Evolutionary conservation across 371 early-diverging fungal species (phyloP), one percentile per base, ranked within the genome.

Genomic region (Phascolomyces articulosus): DNA sequence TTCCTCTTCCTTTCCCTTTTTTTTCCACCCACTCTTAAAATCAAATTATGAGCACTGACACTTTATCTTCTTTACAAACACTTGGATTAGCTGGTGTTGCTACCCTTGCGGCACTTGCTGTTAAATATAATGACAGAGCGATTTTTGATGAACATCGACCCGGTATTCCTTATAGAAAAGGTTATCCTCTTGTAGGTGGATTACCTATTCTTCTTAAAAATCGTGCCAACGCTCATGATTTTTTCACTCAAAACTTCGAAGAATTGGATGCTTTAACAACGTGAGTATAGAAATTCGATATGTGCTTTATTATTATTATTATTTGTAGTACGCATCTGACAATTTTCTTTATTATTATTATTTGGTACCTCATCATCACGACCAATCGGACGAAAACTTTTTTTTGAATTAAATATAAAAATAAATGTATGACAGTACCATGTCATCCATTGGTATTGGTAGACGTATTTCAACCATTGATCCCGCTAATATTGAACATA

Each of bases 111-210:
- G 48, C 60, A 4, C 54, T 79, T 4, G 38, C 69, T 16, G n/a
- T 72, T 8, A 74, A 74, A 55, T 79, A 79, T 47, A 67, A 72
- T 48, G 74, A 79, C 41, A 55, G 76, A 13, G 74, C 77, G 3
- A 48, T 74, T 4, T 79, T 79, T 56, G 65, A 74, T 60, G 74
- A 79, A 7, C 71, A 76, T 59, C 68, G 65, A 28, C 60, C 70
- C 41, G 73, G 67, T 2, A 67, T 77, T 44, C 60, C 74, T 38
- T 40, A 53, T 21, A 40, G 31, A 31, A 62, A 63, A 40, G 80
- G 77, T 4, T 61, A 55, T n/a, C 80, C 80, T 18, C 18, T 77
- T 20, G 13, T 79, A 1, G 80, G 80, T 15, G 57, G 55, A 11
- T 59, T 79, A 0, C 62, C 70, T 15, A 26, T 44, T 18, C 27